Evolutionary conservation across 768 basidiomycete species (phyloP), one percentile per base, ranked within the genome.

Genomic region (Lentinus tigrinus): DNA sequence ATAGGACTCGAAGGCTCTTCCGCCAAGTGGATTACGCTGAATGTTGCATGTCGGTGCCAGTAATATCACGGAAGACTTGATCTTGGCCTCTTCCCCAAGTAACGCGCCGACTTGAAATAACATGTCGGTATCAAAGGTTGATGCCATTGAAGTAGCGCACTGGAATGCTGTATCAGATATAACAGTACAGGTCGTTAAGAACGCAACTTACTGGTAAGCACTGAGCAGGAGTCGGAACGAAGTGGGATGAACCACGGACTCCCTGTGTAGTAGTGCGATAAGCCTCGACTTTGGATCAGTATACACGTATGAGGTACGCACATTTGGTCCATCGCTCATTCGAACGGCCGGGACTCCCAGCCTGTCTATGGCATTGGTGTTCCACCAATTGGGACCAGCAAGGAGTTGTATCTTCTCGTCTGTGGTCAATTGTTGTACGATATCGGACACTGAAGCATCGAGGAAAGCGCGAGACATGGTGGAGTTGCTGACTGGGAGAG

Each of bases 21-120:
- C 84, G 19, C 82, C 84, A 4, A 85, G 72, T 16, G 83, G 84
- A 10, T 79, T 80, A 38, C 88, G 79, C 67, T 85, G 87, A 47
- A 88, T 89, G 67, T 89, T 91, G 72, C 86, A 87, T 0, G 89
- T 91, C 9, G 87, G 89, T 2, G 85, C 87, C 23, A 89, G 78
- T 14, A 89, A 73, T 31, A 87, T 74, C 34, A 83, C 81, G 2
- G 83, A 81, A 6, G 84, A 83, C 66, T 87, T 87, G 63, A 79
- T 73, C 64, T 88, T 88, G 26, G 86, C 77, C 69, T 90, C 88
- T 56, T 81, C 74, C 0, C 77, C 88, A 47, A 91, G 75, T 52
- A 88, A 84, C 19, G 67, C 70, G 31, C 87, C 88, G 36, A 82
- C 81, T 47, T 81, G 64, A 31, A 73, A 68, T 39, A 88, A 71